Base-by-base conservation (phyloP, 352 stramenopile species). In the Pythium aristosporum region DNA sequence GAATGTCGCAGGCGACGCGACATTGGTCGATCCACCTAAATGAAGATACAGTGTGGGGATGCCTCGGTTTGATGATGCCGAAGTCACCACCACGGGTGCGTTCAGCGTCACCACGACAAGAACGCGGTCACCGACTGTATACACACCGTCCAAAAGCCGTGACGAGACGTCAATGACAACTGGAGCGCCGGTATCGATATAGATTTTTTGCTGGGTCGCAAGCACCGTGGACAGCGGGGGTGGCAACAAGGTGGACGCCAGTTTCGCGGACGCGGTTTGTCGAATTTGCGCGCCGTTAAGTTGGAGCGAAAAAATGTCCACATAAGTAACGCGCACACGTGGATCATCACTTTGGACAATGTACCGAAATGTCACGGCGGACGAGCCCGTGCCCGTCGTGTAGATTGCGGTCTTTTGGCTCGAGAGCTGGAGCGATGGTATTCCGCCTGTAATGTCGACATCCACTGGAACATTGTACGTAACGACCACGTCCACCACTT, bases 401-500 rank as follows among this genome's bases (percentile, higher is more conserved):
- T 89, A 93, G 5, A 60, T 58, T 1, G 85, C 82, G 10, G 51
- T 48, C 5, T 69, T 80, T 6, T 52, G 61, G 9, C 77, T 90
- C 2, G 79, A 74, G 28, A 80, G 66, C 0, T 37, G 37, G 15
- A 93, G n/a, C 2, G 61, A 74, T 11, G 82, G 82, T 1, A 34
- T 58, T 1, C 82, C 80, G 25, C 42, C 57, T 2, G 70, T 64
- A 0, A 62, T 51, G 13, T 78, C 64, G 0, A 94, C 75, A 16
- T 80, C 54, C 1, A 94, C 82, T 2, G 50, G 66, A 5, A 59
- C 72, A 16, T 71, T 88, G 52, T 83, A 92, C 0, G 52, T 42
- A 1, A 92, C 64, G 0, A 71, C n/a, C 16, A 94, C 56, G n/a
- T 83, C 65, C n/a, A 94, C 68, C 12, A 76, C 63, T 47, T 94